Evolutionary conservation across 2,329 filamentous ascomycete species (phyloP).

Genomic region (Rutstroemia sp.): DNA sequence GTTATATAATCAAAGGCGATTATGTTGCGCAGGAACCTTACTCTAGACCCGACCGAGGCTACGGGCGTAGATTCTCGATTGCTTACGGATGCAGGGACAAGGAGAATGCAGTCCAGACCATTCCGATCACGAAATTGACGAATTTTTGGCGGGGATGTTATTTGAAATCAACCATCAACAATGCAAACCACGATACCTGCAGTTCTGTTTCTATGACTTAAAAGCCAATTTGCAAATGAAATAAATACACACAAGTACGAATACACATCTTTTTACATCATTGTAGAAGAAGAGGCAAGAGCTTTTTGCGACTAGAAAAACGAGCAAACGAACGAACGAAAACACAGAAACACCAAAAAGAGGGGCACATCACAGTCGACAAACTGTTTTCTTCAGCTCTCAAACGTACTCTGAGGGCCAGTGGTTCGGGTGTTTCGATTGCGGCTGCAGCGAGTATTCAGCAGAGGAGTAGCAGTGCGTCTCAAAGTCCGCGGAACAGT

Average conservation of each 20-base stretch:
- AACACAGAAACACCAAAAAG: neutral
- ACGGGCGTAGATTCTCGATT: neutral
- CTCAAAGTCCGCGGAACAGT: too few species aligned
- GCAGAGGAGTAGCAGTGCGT: constrained; percentile 38
- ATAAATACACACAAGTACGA: too few species aligned
- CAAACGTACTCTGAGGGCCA: constrained; percentile 68
- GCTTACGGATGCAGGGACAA: neutral
- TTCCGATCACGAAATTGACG: constrained; percentile 15
- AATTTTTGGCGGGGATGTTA: constrained; percentile 16
- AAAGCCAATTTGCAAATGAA: too few species aligned
- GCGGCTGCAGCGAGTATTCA: constrained; percentile 60
- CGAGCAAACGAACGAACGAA: neutral
- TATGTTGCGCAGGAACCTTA: neutral
- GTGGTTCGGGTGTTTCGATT: constrained; percentile 64
- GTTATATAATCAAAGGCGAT: neutral
- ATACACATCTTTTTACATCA: neutral
- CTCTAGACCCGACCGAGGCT: neutral
- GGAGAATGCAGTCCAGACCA: constrained; percentile 11
- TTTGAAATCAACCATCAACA: constrained; percentile 21
- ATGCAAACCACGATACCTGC: neutral
- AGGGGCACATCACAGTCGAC: constrained; percentile 39
- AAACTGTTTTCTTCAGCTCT: constrained; percentile 90
- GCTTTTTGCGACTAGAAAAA: neutral
- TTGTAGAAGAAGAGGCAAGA: neutral
- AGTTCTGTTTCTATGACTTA: neutral